Conservation (phyloP, 2,329 filamentous ascomycete genomes). For the Xylariaceae sp. region DNA sequence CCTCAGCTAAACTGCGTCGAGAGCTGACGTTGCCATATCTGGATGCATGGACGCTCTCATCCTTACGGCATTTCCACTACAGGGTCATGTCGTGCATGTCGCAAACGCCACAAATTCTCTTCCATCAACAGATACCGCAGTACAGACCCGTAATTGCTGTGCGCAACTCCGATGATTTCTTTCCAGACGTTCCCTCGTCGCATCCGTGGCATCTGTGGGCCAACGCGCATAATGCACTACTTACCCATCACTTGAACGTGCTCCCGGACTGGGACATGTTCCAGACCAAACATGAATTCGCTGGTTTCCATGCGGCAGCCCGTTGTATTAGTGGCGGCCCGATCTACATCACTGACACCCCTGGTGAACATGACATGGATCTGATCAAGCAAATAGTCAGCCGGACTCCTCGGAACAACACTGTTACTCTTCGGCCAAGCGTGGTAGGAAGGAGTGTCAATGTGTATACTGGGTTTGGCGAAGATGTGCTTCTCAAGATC, state of each 20-base stretch:
- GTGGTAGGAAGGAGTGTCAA: conserved; percentile 69
- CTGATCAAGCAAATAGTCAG: conserved; percentile 82
- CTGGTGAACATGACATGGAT: conserved; percentile 72
- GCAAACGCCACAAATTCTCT: conserved; percentile 79
- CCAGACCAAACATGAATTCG: conserved; percentile 64
- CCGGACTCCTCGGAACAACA: conserved; percentile 66
- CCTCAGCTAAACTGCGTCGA: conserved; percentile 66
- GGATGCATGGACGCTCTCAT: conserved; percentile 79
- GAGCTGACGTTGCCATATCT: conserved; percentile 73
- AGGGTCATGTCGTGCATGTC: conserved; percentile 94
- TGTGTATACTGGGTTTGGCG: conserved; percentile 73
- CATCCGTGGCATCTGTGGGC: conserved; percentile 96
- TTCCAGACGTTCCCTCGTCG: conserved; percentile 73
- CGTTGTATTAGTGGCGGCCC: conserved; percentile 88
- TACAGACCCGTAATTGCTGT: conserved; percentile 71
- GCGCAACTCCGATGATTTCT: conserved; percentile 90
- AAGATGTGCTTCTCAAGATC: conserved; percentile 71
- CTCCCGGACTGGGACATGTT: conserved; percentile 82
- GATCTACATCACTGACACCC: conserved; percentile 89
- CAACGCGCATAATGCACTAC: conserved; percentile 83
- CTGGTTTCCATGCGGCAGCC: conserved; percentile 83
- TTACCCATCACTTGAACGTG: conserved; percentile 81
- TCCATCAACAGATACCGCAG: conserved; percentile 77
- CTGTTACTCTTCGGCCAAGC: conserved; percentile 77
- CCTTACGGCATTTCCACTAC: conserved; percentile 72